These are phyloP conservation scores for Microstegium vimineum DNA, from an alignment of 176 grass and related monocot species.

Conservation along the genomic window DNA sequence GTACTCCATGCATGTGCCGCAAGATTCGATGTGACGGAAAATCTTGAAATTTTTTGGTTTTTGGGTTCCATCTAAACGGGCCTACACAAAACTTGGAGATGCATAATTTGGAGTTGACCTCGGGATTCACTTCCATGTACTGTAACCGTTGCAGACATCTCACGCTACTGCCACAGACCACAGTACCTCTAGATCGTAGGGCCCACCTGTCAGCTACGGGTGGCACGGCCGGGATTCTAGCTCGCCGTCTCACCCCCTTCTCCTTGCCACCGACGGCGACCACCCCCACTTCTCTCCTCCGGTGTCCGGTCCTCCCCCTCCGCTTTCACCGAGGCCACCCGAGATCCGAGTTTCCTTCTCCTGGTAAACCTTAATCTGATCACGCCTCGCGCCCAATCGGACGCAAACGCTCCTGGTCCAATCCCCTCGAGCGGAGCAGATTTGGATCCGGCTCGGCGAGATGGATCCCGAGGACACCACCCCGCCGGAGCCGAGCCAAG, in stretches of 20 bases:
- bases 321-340: background rate
- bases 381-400: background rate
- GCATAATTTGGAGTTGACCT: background rate
- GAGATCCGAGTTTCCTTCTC: background rate
- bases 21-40: too few species aligned
- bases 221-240: background rate
- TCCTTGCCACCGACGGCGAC: conserved; percentile 6
- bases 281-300: too few species aligned
- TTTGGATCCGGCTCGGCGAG: conserved; percentile 32
- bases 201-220: background rate
- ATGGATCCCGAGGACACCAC: conserved; percentile 53
- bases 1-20: too few species aligned
- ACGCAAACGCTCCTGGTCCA: background rate
- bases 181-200: background rate
- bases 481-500: background rate
- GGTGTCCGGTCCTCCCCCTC: too few species aligned
- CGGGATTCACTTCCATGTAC: background rate
- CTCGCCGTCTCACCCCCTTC: background rate
- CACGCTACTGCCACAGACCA: background rate
- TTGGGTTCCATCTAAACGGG: too few species aligned
- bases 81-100: too few species aligned
- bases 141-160: background rate
- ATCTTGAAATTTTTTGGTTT: too few species aligned
- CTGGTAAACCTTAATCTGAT: conserved; percentile 3
- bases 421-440: conserved; percentile 22